These are phyloP conservation scores for Theobroma grandiflorum DNA, from an alignment of 441 rosid species.

Conservation along the genomic window DNA sequence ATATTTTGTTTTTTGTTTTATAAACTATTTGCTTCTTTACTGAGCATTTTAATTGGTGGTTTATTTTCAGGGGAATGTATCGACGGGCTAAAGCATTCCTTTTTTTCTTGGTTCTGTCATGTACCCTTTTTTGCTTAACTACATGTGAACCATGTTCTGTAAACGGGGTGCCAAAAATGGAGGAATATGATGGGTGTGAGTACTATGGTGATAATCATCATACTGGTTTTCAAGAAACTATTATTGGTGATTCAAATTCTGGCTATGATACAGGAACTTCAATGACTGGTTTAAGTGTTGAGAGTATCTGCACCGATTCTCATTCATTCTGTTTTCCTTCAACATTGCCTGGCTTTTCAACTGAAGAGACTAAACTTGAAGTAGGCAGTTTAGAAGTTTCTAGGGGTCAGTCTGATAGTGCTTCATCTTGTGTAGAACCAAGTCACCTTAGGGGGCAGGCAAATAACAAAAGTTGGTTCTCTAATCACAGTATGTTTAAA, in stretches of 20 bases:
- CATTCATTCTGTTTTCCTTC: conserved; percentile 78
- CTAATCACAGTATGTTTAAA: conserved; percentile 52
- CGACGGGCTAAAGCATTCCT: conserved; percentile 46
- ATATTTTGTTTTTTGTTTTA: neutral
- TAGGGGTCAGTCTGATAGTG: conserved; percentile 42
- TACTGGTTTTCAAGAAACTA: conserved; percentile 39
- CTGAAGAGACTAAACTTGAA: conserved; percentile 35
- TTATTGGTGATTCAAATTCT: conserved; percentile 40
- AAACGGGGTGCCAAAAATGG: conserved; percentile 54
- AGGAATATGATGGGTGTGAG: conserved; percentile 50
- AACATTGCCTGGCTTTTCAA: conserved; percentile 55
- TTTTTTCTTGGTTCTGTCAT: conserved; percentile 62
- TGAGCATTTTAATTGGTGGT: conserved; percentile 26
- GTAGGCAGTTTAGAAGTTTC: conserved; percentile 44
- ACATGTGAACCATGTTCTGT: conserved; percentile 49
- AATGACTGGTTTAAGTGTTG: conserved; percentile 32
- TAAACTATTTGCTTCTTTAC: conserved; percentile 9
- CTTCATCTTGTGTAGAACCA: conserved; percentile 39
- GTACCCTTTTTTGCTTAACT: conserved; percentile 55
- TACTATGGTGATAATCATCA: conserved; percentile 45
- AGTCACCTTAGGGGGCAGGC: conserved; percentile 36
- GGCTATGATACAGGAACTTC: conserved; percentile 40
- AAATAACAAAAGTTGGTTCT: conserved; percentile 55
- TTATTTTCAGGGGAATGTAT: conserved; percentile 62
- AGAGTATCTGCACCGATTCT: conserved; percentile 57